Percentiles rank a stretch among this genome's conserved stretches.
Evolutionary conservation across 2,329 filamentous ascomycete genomes (phyloP).

Genomic region (Aspergillus sp.): DNA sequence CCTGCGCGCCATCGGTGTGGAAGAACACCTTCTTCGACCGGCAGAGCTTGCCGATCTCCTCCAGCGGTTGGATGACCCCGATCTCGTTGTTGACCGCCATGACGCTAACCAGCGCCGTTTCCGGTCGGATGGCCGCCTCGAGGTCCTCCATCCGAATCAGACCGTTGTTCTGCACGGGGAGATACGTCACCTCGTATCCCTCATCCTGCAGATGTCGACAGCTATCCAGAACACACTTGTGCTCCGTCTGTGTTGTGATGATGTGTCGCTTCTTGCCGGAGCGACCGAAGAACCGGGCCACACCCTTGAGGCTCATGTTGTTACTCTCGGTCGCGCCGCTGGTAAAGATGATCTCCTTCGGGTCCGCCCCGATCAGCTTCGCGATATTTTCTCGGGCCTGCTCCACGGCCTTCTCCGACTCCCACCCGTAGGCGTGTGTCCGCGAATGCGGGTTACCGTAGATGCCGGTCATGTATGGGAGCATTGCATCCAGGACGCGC

Average conservation of each 20-base stretch:
- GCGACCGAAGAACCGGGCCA: slow-evolving; percentile 87
- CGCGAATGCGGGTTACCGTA: slow-evolving; percentile 97
- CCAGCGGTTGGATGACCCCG: slow-evolving; percentile 93
- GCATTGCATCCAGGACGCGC: slow-evolving; percentile 89
- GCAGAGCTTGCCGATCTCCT: slow-evolving; percentile 87
- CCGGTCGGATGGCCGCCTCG: slow-evolving; percentile 78
- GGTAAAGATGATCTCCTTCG: slow-evolving; percentile 98
- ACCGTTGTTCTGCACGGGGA: slow-evolving; percentile 82
- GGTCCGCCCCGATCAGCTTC: slow-evolving; percentile 77
- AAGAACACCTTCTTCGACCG: slow-evolving; percentile 91
- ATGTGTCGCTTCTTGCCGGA: slow-evolving; percentile 97
- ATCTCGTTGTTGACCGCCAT: slow-evolving; percentile 99
- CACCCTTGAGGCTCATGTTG: slow-evolving; percentile 99
- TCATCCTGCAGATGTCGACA: slow-evolving; percentile 95
- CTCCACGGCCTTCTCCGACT: slow-evolving; percentile 90
- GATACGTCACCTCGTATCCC: slow-evolving; percentile 92
- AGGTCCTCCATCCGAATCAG: slow-evolving; percentile 74
- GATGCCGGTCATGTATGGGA: slow-evolving; percentile 83
- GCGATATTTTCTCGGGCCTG: slow-evolving; percentile 76
- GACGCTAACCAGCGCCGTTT: slow-evolving; percentile 87
- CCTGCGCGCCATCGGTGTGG: slow-evolving; percentile 93
- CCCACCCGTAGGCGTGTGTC: slow-evolving; percentile 97
- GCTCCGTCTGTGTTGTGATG: slow-evolving; percentile 93
- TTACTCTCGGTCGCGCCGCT: slow-evolving; percentile 97
- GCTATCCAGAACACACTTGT: slow-evolving; percentile 97